Percentiles rank a stretch among this genome's conserved stretches.
phyloP scores from a whole-genome alignment of 2,329 filamentous ascomycete genomes.

The Xylariaceae sp. region DNA sequence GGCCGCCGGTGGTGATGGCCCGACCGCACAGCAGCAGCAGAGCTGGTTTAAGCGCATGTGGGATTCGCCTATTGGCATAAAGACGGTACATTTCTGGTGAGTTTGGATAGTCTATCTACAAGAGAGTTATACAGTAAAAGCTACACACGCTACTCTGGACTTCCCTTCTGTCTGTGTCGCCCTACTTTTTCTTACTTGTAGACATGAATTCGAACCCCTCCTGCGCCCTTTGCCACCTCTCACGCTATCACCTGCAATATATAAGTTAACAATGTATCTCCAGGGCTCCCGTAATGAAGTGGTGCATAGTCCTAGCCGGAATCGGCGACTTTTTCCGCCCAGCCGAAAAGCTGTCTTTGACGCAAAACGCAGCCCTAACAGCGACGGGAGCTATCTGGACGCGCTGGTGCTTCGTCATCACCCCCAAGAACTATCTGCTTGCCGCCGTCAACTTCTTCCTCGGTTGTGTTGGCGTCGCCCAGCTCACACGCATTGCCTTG shows the following conservation, averaged over 20 bases:
- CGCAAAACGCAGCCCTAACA: constrained; percentile 89
- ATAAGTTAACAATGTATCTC: not conserved
- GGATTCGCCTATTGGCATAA: constrained; percentile 80
- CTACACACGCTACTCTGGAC: no score
- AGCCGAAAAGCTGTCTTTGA: constrained; percentile 88
- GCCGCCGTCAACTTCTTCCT: constrained; percentile 99
- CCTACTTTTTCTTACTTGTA: not conserved
- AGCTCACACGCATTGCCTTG: constrained; percentile 77
- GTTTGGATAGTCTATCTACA: constrained; percentile 33
- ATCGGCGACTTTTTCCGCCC: constrained; percentile 91
- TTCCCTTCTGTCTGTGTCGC: no score
- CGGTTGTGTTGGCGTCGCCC: constrained; percentile 81
- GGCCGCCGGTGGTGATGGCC: constrained; percentile 47
- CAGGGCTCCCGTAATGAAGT: constrained; percentile 98
- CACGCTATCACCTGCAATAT: not conserved
- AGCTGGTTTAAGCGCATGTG: constrained; percentile 79
- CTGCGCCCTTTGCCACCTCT: not conserved
- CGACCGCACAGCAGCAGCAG: constrained; percentile 48
- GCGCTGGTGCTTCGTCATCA: constrained; percentile 97
- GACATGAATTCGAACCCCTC: not conserved
- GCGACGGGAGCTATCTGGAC: constrained; percentile 97
- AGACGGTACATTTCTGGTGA: constrained; percentile 98
- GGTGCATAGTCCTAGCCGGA: constrained; percentile 90
- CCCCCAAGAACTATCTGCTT: constrained; percentile 90
- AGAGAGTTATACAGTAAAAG: no score